phyloP scores from a whole-genome alignment of 2,329 filamentous ascomycete species.

The Alternaria infectoria region DNA sequence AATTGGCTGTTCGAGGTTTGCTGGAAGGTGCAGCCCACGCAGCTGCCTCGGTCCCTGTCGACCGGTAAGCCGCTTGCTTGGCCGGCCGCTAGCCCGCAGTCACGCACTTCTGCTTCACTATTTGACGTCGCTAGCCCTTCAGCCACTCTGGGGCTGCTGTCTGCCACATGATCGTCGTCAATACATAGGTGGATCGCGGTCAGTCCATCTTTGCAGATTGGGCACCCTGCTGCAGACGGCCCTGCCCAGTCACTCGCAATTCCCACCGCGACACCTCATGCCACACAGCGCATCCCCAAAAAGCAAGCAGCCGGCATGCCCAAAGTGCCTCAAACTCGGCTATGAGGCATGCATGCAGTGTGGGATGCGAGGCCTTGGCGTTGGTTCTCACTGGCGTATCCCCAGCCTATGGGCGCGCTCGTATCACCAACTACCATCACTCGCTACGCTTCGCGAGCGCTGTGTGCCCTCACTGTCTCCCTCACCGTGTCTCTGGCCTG shows the following conservation, averaged over 20 bases:
- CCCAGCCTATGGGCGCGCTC: slow-evolving; percentile 24
- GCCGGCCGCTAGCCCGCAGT: background rate
- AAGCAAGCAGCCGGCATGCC: slow-evolving; percentile 25
- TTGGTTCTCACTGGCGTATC: slow-evolving; percentile 21
- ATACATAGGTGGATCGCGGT: background rate
- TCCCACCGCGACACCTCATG: slow-evolving; percentile 8
- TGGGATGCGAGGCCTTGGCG: slow-evolving; percentile 30
- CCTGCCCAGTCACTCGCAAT: slow-evolving; percentile 6
- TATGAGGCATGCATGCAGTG: slow-evolving; percentile 28
- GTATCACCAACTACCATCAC: slow-evolving; percentile 36
- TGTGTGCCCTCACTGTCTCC: slow-evolving; percentile 27
- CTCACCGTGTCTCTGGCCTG: slow-evolving; percentile 24
- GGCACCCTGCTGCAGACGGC: background rate
- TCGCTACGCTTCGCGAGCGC: slow-evolving; percentile 24
- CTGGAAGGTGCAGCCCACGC: slow-evolving; percentile 17
- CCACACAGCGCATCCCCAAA: slow-evolving; percentile 16
- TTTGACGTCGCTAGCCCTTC: background rate
- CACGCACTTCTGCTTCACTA: background rate
- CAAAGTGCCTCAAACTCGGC: slow-evolving; percentile 22
- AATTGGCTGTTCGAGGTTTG: slow-evolving; percentile 34
- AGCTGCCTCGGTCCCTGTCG: slow-evolving; percentile 21
- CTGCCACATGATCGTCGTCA: background rate
- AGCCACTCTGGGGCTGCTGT: background rate
- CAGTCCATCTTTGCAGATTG: background rate
- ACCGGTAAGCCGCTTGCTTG: slow-evolving; percentile 18